A percentile compares a stretch with the other conserved stretches of the same genome.
phyloP scores from a whole-genome alignment of 139 green algal species.

The Dunaliella primolecta region DNA sequence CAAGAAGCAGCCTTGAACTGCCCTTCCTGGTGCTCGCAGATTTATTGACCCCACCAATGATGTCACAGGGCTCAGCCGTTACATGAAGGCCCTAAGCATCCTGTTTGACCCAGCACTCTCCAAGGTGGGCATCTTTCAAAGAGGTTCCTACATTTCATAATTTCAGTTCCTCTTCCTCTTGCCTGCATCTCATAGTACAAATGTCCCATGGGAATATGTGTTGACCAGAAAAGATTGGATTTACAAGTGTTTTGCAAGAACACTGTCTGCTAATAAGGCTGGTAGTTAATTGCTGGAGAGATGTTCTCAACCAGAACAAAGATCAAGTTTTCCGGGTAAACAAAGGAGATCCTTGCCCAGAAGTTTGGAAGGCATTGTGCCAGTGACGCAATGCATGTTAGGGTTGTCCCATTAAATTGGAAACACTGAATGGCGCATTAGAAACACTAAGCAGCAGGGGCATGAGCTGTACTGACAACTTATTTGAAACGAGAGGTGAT shows the following conservation, averaged over 20 bases:
- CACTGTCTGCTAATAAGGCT: not conserved
- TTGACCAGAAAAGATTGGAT: not conserved
- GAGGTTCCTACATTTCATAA: not conserved
- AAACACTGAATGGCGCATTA: too few species aligned
- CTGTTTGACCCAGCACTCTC: constrained; percentile 73
- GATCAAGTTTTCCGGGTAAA: too few species aligned
- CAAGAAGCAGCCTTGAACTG: too few species aligned
- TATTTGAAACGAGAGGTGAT: too few species aligned
- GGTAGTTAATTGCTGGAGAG: not conserved
- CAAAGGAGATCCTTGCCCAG: too few species aligned
- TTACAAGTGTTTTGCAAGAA: not conserved
- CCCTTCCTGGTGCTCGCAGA: too few species aligned
- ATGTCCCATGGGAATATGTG: not conserved
- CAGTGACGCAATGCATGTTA: too few species aligned
- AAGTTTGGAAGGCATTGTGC: too few species aligned
- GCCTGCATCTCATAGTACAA: not conserved
- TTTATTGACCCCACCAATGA: constrained; percentile 87
- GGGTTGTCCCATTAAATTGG: too few species aligned
- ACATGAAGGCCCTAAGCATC: constrained; percentile 55
- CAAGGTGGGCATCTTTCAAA: constrained; percentile 36
- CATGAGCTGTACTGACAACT: too few species aligned
- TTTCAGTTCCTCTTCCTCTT: not conserved
- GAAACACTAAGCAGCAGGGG: too few species aligned
- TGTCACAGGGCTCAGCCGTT: constrained; percentile 46
- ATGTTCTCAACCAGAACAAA: too few species aligned